Conservation (phyloP, 2,329 filamentous ascomycete genomes). For the Xylariaceae sp. region DNA sequence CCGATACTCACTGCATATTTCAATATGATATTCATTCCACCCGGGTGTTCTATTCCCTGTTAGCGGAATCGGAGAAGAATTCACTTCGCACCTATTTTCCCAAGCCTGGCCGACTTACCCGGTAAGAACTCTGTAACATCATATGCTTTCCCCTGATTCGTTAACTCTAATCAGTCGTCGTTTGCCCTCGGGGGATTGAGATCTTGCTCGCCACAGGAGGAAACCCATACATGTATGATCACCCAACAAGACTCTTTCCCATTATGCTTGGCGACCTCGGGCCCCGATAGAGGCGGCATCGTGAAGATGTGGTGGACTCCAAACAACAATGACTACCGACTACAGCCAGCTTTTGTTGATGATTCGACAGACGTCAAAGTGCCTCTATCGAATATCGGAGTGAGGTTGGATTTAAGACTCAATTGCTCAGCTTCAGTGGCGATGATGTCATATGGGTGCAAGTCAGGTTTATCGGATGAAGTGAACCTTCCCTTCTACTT, state of each 20-base stretch:
- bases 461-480: too few relatives aligned
- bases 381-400: too few relatives aligned
- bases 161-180: neutral
- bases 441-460: too few relatives aligned
- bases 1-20: constrained; percentile 67
- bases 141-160: constrained; percentile 64
- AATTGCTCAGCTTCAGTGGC: too few relatives aligned
- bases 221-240: constrained; percentile 62
- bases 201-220: neutral
- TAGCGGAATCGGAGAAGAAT: neutral
- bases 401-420: too few relatives aligned
- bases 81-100: neutral
- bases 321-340: too few relatives aligned
- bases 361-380: too few relatives aligned
- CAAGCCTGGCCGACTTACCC: constrained; percentile 33
- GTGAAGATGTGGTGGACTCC: too few relatives aligned
- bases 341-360: too few relatives aligned
- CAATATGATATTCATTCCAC: constrained; percentile 86
- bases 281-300: constrained; percentile 43
- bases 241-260: constrained; percentile 85
- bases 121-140: constrained; percentile 88
- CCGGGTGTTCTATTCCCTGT: constrained; percentile 66
- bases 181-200: neutral
- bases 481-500: too few relatives aligned
- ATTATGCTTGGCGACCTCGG: constrained; percentile 64